Evolutionary conservation across 352 stramenopile species (phyloP).

Genomic region (Phytophthora niederhauseri): DNA sequence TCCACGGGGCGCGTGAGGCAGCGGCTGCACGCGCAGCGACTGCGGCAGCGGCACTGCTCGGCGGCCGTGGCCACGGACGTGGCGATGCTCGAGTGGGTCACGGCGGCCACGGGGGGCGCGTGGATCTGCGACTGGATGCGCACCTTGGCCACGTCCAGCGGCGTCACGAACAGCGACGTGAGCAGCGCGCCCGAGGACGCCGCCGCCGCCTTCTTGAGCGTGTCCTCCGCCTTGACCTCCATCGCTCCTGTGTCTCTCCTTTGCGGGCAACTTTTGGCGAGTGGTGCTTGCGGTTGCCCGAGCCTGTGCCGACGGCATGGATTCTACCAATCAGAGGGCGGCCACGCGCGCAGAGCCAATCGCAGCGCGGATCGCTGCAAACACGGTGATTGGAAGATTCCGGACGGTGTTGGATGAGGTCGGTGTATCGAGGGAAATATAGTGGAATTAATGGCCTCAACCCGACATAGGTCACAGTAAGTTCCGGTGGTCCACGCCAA

Average conservation of each 20-base stretch:
- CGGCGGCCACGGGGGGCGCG: conserved; percentile 7
- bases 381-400: conserved; percentile 29
- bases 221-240: conserved; percentile 37
- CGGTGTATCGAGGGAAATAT: background rate
- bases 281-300: conserved; percentile 4
- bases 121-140: conserved; percentile 79
- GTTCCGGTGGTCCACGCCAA: conserved; percentile 15
- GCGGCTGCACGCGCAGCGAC: conserved; percentile 60
- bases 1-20: conserved; percentile 57
- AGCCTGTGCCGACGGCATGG: background rate
- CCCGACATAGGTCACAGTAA: background rate
- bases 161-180: conserved; percentile 86
- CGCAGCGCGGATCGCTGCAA: background rate
- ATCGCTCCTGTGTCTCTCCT: conserved; percentile 2
- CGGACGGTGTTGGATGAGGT: background rate
- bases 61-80: conserved; percentile 26
- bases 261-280: conserved; percentile 15
- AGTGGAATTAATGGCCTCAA: background rate
- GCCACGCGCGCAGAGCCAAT: conserved; percentile 31
- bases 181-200: conserved; percentile 71
- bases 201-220: conserved; percentile 73
- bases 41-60: conserved; percentile 55
- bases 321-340: conserved; percentile 38
- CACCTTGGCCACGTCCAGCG: conserved; percentile 85
- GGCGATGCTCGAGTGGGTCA: conserved; percentile 23